A percentile compares a stretch with the other conserved stretches of the same genome.
These are phyloP conservation scores for Tolypocladium guangdongense DNA, from an alignment of 2,329 filamentous ascomycete species.

Conservation along the genomic window DNA sequence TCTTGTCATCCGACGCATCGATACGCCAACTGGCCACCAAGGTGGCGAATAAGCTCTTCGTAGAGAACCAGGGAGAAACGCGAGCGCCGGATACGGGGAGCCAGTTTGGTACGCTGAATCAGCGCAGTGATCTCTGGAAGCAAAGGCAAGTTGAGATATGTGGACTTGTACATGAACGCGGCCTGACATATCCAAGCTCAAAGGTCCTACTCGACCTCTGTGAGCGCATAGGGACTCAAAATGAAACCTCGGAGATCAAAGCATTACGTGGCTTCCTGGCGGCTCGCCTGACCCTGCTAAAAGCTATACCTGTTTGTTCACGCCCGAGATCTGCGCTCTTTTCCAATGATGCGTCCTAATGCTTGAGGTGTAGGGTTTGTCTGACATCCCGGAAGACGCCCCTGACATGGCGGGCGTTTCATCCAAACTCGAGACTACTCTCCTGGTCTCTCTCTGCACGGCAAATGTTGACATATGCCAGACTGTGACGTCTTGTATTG, in stretches of 20 bases:
- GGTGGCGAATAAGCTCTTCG: slow-evolving; percentile 38
- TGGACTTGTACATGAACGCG: not conserved
- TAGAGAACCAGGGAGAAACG: slow-evolving; percentile 14
- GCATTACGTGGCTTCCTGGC: slow-evolving; percentile 46
- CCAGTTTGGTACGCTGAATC: slow-evolving; percentile 13
- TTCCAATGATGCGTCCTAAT: slow-evolving; percentile 4
- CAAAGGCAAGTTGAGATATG: slow-evolving; percentile 30
- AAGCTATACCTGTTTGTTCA: slow-evolving; percentile 34
- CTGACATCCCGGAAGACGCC: slow-evolving; percentile 41
- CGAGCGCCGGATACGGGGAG: slow-evolving; percentile 13
- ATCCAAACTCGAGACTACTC: slow-evolving; percentile 48
- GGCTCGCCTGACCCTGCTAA: slow-evolving; percentile 41
- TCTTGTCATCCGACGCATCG: slow-evolving; percentile 39
- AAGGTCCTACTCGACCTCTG: slow-evolving; percentile 35
- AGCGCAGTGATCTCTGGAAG: slow-evolving; percentile 37
- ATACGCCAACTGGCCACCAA: slow-evolving; percentile 36
- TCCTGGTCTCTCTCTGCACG: slow-evolving; percentile 54
- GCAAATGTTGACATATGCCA: slow-evolving; percentile 55
- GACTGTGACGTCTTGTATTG: slow-evolving; percentile 50
- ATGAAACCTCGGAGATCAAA: slow-evolving; percentile 30
- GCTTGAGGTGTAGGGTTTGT: slow-evolving; percentile 34
- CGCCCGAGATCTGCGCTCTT: not conserved
- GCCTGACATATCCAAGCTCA: slow-evolving; percentile 13
- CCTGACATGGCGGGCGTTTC: slow-evolving; percentile 41
- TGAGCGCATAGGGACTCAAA: slow-evolving; percentile 32